Percentiles rank a stretch among this genome's conserved stretches.
These are phyloP conservation scores for Globisporangium camurandrum DNA, from an alignment of 352 stramenopile species.

Conservation along the genomic window DNA sequence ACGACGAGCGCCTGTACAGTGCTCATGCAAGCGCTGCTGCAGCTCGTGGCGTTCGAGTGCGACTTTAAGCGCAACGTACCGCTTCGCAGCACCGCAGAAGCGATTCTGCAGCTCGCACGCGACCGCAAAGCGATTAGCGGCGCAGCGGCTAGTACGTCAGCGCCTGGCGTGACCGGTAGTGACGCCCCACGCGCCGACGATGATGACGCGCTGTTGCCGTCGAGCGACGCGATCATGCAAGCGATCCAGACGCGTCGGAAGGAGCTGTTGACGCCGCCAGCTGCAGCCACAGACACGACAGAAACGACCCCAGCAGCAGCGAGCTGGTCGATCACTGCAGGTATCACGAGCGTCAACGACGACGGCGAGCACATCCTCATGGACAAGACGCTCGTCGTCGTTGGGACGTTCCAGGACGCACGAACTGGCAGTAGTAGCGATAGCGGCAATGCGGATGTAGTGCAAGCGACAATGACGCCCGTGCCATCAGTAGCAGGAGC, in stretches of 20 bases:
- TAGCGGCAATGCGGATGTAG: not conserved
- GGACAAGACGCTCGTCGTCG: slow-evolving; percentile 11
- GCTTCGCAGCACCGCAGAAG: slow-evolving; percentile 12
- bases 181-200: not conserved
- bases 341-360: not conserved
- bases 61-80: slow-evolving; percentile 11
- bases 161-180: not conserved
- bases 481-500: not conserved
- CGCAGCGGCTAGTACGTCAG: no score
- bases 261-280: slow-evolving; percentile 4
- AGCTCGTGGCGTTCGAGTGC: slow-evolving; percentile 14
- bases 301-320: not conserved
- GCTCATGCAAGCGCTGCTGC: slow-evolving; percentile 9
- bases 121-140: slow-evolving; percentile 3
- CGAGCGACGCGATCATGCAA: slow-evolving; percentile 4
- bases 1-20: slow-evolving; percentile 12
- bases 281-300: not conserved
- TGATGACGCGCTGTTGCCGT: slow-evolving; percentile 6
- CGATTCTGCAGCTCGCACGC: slow-evolving; percentile 10
- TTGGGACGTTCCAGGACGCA: slow-evolving; percentile 9
- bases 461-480: not conserved
- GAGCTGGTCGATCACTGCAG: not conserved
- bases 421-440: not conserved
- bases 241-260: slow-evolving; percentile 8
- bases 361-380: slow-evolving; percentile 12